Base-by-base conservation (phyloP, 805 yeast genomes). In the Hanseniaspora hatyaiensis region DNA sequence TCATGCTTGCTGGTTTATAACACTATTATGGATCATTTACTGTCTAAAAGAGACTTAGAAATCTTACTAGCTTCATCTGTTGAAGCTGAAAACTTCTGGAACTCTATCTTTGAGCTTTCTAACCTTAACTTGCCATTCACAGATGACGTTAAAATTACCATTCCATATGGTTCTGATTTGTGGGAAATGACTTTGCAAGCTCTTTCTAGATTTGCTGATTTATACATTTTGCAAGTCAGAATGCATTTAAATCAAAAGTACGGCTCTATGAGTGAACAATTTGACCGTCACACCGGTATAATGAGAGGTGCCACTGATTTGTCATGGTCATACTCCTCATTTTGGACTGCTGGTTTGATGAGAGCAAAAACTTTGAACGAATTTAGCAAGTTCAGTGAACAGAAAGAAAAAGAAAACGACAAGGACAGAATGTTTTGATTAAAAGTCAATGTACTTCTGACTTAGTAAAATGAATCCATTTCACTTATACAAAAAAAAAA, bases 241-340 rank as follows among this genome's bases (percentile, higher is more conserved):
- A 80, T 61, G 76, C 75, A 38, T 82, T 75, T 44, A 16, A 44
- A 44, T 16, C 48, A 44, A 36, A 44, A 44, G 55, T 65, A 63
- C 46, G 74, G 76, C 16, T 94, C 94, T 46, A 78, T 89, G 77
- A 80, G 88, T 57, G 97, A 89, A 64, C 96, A 89, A 59, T 85
- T 86, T 62, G 85, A 83, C 64, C 77, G 74, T 57, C 72, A 78
- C 56, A 76, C 72, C 34, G 97, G 97, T 0, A 86, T 64, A 60
- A 76, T 86, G 81, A 82, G 80, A 62, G 97, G 97, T 6, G 97
- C 97, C 0, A 64, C 66, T 48, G 75, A 83, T 55, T 73, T 89
- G 55, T 88, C 96, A 4, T 89, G 97, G 97, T 81, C 94, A 52
- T 85, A 85, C 60, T 76, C 86, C 28, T 72, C 94, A 4, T 74